Conservation (phyloP, 225 moss, liverwort and hornwort species). For the Rhytidiadelphus loreus region DNA sequence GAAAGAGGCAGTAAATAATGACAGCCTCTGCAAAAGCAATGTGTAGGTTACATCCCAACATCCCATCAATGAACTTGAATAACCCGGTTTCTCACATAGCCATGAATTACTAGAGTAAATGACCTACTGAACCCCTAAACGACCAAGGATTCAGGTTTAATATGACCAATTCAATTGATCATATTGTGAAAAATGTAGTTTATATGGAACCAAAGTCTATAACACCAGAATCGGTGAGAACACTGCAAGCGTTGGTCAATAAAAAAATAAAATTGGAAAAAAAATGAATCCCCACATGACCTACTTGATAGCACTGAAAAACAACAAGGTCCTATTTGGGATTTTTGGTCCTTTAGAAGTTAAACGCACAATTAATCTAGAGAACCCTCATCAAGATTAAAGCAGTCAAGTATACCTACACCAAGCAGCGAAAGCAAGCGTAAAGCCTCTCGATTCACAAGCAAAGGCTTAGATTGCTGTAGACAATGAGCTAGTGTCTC, state of each 20-base stretch:
- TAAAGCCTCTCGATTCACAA: constrained; percentile 53
- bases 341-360: neutral
- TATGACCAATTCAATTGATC: neutral
- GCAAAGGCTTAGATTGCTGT: constrained; percentile 23
- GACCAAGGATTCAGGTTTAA: neutral
- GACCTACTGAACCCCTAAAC: neutral
- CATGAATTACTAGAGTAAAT: neutral
- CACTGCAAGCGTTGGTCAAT: neutral
- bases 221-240: neutral
- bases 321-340: neutral
- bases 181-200: neutral
- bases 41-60: neutral
- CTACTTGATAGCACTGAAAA: neutral
- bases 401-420: constrained; percentile 57
- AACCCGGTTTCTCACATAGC: neutral
- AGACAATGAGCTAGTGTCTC: constrained; percentile 49
- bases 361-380: neutral
- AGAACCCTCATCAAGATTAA: neutral
- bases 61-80: neutral
- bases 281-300: neutral
- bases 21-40: constrained; percentile 45
- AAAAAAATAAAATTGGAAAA: neutral
- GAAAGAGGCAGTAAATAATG: constrained; percentile 48
- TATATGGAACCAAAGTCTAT: neutral
- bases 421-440: constrained; percentile 66